These are phyloP conservation scores for Pythium chondricola DNA, from an alignment of 352 stramenopile species.

Conservation along the genomic window DNA sequence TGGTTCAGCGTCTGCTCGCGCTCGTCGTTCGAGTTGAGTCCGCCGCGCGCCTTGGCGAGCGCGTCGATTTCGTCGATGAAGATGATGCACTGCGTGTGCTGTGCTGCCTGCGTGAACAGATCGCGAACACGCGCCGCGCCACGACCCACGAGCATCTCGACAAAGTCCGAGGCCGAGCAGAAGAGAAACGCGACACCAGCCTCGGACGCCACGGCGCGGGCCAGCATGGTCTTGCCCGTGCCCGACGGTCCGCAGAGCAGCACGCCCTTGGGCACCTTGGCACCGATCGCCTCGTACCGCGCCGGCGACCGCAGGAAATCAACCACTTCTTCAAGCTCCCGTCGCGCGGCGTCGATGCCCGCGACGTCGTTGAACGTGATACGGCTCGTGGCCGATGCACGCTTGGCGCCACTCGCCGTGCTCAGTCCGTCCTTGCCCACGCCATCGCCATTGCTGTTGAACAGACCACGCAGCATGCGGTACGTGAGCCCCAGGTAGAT, in stretches of 20 bases:
- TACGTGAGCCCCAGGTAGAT: conserved; percentile 84
- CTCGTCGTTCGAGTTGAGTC: conserved; percentile 92
- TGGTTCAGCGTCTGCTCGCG: conserved; percentile 96
- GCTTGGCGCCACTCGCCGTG: conserved; percentile 33
- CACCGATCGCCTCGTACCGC: conserved; percentile 91
- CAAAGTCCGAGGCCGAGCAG: conserved; percentile 95
- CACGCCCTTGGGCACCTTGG: conserved; percentile 90
- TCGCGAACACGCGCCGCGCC: conserved; percentile 91
- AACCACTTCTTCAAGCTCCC: conserved; percentile 92
- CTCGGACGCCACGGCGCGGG: conserved; percentile 89
- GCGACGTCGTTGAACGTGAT: conserved; percentile 92
- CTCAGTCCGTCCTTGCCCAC: conserved; percentile 67
- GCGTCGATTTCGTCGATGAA: conserved; percentile 98
- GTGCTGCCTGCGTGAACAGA: conserved; percentile 91
- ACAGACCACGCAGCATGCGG: conserved; percentile 72
- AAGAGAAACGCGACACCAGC: conserved; percentile 93
- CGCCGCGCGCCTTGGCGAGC: conserved; percentile 80
- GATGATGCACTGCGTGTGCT: conserved; percentile 95
- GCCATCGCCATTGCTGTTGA: conserved; percentile 27
- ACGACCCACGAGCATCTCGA: conserved; percentile 95
- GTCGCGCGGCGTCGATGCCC: conserved; percentile 91
- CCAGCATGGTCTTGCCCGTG: conserved; percentile 94
- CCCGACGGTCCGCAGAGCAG: conserved; percentile 92
- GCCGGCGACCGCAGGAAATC: conserved; percentile 92
- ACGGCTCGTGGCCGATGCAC: conserved; percentile 22